Percentiles rank a stretch among this genome's conserved stretches.
Evolutionary conservation across 352 stramenopile species (phyloP).

Genomic region (Globisporangium parvum): DNA sequence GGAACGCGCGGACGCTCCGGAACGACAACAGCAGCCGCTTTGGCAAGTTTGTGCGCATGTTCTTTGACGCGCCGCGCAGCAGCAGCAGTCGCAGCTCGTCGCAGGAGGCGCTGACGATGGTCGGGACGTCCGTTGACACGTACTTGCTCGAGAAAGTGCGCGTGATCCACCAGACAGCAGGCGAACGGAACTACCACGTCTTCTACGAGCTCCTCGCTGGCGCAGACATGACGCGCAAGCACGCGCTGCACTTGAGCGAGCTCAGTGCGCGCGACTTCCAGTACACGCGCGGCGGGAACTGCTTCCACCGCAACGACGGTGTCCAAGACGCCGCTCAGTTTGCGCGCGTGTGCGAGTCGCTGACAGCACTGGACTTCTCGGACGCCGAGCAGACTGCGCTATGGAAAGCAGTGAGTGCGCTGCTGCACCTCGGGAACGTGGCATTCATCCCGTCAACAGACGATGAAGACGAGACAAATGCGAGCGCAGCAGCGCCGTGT

Average conservation of each 20-base stretch:
- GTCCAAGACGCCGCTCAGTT: constrained; percentile 64
- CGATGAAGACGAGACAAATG: constrained; percentile 44
- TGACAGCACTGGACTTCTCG: constrained; percentile 70
- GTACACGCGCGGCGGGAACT: constrained; percentile 65
- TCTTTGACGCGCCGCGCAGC: constrained; percentile 41
- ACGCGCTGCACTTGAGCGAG: constrained; percentile 28
- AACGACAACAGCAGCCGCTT: constrained; percentile 87
- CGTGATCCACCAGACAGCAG: constrained; percentile 63
- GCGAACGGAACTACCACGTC: constrained; percentile 79
- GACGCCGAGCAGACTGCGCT: constrained; percentile 49
- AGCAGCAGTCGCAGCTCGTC: background rate
- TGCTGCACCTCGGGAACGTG: constrained; percentile 84
- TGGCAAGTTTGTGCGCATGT: constrained; percentile 86
- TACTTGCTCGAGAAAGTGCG: constrained; percentile 93
- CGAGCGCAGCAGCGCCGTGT: constrained; percentile 28
- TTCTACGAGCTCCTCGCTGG: constrained; percentile 75
- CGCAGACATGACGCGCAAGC: constrained; percentile 40
- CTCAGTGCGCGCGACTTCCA: constrained; percentile 41
- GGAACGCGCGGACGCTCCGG: constrained; percentile 66
- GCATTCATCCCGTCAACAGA: constrained; percentile 53
- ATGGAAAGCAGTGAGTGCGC: constrained; percentile 60
- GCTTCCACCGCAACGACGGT: constrained; percentile 60
- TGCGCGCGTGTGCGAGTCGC: constrained; percentile 50
- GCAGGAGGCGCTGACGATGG: constrained; percentile 38
- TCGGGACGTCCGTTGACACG: constrained; percentile 70